Evolutionary conservation across 768 basidiomycete species (phyloP).

Genomic region (Rhodotorula graminis): DNA sequence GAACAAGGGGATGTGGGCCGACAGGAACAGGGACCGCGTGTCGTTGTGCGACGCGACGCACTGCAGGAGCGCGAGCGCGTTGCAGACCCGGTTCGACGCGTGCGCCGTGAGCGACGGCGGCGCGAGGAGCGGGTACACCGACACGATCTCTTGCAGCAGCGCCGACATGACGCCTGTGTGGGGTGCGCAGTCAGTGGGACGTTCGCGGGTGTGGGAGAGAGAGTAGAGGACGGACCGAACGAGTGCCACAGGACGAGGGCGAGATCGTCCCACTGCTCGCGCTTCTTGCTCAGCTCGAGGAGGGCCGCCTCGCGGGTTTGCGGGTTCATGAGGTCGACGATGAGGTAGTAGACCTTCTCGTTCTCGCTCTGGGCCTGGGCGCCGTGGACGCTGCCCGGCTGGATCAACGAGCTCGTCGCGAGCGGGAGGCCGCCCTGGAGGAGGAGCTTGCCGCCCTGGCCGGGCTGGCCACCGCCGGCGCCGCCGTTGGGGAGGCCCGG

Average conservation of each 20-base stretch:
- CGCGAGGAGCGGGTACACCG: conserved; percentile 90
- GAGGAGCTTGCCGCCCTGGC: conserved; percentile 31
- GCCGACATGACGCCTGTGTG: conserved; percentile 89
- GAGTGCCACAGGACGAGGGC: conserved; percentile 97
- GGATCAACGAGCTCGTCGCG: conserved; percentile 35
- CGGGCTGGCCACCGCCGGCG: conserved; percentile 8
- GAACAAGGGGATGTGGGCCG: conserved; percentile 90
- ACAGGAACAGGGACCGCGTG: conserved; percentile 84
- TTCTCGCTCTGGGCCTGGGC: conserved; percentile 52
- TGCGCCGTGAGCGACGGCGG: conserved; percentile 95
- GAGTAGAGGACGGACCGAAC: conserved; percentile 62
- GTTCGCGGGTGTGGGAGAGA: conserved; percentile 1
- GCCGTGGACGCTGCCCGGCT: conserved; percentile 36
- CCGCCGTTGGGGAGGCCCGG: conserved; percentile 36
- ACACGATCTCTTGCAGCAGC: conserved; percentile 92
- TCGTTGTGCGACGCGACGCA: conserved; percentile 98
- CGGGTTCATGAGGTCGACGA: conserved; percentile 64
- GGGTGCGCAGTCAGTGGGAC: background rate
- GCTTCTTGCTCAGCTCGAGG: conserved; percentile 94
- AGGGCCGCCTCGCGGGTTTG: conserved; percentile 80
- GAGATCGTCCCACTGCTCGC: conserved; percentile 97
- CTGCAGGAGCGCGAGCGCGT: conserved; percentile 92
- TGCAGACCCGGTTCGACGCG: conserved; percentile 97
- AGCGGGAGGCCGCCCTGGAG: conserved; percentile 17
- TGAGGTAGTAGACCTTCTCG: conserved; percentile 81